These are phyloP conservation scores for Auriscalpium microsporum DNA, from an alignment of 768 basidiomycete genomes.

Conservation along the genomic window DNA sequence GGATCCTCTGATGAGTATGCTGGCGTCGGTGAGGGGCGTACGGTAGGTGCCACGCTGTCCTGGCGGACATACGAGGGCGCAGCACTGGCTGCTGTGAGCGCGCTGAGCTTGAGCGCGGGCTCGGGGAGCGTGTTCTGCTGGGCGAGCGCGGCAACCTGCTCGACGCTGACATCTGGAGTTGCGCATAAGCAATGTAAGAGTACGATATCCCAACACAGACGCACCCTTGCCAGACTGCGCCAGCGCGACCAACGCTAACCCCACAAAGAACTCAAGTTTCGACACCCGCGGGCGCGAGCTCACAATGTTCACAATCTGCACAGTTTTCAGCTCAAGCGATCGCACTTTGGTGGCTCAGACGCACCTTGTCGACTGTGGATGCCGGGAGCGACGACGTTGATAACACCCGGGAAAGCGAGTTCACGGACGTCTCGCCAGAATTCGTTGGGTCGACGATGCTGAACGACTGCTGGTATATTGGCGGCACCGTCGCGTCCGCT, in stretches of 20 bases:
- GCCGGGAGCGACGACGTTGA: conserved; percentile 74
- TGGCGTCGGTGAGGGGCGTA: conserved; percentile 46
- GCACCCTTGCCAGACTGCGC: conserved; percentile 77
- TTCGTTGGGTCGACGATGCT: conserved; percentile 61
- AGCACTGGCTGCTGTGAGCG: conserved; percentile 39
- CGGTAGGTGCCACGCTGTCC: conserved; percentile 45
- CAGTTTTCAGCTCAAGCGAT: not conserved
- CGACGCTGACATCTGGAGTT: conserved; percentile 62
- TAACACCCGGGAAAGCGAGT: conserved; percentile 72
- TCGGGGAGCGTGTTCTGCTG: conserved; percentile 73
- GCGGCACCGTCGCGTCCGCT: conserved; percentile 78
- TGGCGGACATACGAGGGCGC: conserved; percentile 27
- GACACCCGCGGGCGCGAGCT: conserved; percentile 75
- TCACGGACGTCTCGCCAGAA: conserved; percentile 75
- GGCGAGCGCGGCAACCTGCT: conserved; percentile 70
- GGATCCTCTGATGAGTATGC: conserved; percentile 14
- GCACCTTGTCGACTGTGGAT: conserved; percentile 72
- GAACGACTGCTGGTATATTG: conserved; percentile 68
- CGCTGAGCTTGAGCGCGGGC: conserved; percentile 57
- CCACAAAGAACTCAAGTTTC: conserved; percentile 86
- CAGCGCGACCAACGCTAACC: conserved; percentile 78
- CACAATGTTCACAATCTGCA: conserved; percentile 83
- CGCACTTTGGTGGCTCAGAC: conserved; percentile 6
- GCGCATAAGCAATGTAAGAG: not conserved
- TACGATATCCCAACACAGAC: conserved; percentile 8